Conservation (phyloP, 305 asterid genomes). For the Fraxinus floribunda region DNA sequence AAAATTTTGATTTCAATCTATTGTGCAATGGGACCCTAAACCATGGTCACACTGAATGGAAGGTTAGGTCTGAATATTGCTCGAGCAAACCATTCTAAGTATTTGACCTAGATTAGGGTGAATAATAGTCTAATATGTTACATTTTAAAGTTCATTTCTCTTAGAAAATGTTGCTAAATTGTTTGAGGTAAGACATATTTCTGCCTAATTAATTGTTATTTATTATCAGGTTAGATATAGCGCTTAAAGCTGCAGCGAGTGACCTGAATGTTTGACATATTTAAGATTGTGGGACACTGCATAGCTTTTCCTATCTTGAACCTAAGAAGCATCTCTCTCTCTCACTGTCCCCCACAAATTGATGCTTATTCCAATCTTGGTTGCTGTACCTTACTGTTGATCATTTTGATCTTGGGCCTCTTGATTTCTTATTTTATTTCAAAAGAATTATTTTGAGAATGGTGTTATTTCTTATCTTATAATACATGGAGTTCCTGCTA, state of each 20-base stretch:
- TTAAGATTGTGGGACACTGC: not conserved
- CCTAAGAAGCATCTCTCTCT: constrained; percentile 2
- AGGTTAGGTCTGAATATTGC: not conserved
- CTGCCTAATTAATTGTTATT: constrained; percentile 13
- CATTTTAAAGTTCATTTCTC: constrained; percentile 2
- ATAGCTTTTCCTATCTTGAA: constrained; percentile 1
- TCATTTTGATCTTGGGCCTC: not conserved
- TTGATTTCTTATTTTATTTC: constrained; percentile 1
- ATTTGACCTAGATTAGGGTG: not conserved
- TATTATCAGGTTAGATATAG: constrained; percentile 9
- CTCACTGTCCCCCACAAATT: not conserved
- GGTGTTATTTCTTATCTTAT: constrained; percentile 5
- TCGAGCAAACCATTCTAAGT: not conserved
- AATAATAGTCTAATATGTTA: not conserved
- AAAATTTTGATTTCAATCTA: not conserved
- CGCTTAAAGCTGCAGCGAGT: not conserved
- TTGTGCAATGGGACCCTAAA: not conserved
- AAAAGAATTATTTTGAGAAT: not conserved
- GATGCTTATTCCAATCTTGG: constrained; percentile 13
- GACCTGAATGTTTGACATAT: not conserved
- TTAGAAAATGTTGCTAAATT: constrained; percentile 15
- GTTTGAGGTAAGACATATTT: not conserved
- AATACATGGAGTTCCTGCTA: constrained; percentile 20
- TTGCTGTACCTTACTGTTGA: constrained; percentile 3
- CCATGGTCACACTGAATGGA: not conserved